A percentile compares a stretch with the other conserved stretches of the same genome.
phyloP scores from a whole-genome alignment of 169 alveolate genomes.

The Plasmodium knowlesi region DNA sequence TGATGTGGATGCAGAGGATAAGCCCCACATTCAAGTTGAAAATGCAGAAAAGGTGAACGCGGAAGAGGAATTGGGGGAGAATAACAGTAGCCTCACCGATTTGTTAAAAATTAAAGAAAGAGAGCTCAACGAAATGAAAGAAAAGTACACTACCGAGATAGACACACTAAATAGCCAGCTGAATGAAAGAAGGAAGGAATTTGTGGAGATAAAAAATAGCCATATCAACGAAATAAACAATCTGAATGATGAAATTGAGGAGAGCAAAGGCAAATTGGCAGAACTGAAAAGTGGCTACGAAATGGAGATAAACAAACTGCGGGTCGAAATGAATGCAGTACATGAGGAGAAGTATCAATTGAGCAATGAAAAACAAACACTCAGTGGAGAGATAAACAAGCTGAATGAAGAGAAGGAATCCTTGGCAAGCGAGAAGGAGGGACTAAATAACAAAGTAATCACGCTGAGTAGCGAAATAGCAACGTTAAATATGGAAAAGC shows the following conservation, averaged over 20 bases:
- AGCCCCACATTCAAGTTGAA: not conserved
- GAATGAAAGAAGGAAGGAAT: constrained; percentile 37
- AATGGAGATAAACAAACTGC: constrained; percentile 17
- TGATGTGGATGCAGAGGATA: not conserved
- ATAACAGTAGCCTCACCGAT: not conserved
- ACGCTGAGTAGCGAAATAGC: constrained; percentile 18
- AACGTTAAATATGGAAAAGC: not conserved
- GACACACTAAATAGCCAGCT: constrained; percentile 15
- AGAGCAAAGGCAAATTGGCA: not conserved
- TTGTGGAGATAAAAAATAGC: constrained; percentile 9
- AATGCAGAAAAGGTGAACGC: not conserved
- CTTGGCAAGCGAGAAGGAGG: not conserved
- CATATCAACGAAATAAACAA: constrained; percentile 25
- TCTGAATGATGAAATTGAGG: constrained; percentile 30
- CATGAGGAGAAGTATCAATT: constrained; percentile 3
- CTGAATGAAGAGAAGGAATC: constrained; percentile 13
- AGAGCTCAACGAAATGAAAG: not conserved
- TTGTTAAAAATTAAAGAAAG: constrained; percentile 18
- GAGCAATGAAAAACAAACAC: not conserved
- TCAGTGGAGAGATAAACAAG: constrained; percentile 10
- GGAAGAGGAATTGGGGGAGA: not conserved
- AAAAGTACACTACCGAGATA: constrained; percentile 3
- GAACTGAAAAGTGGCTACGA: constrained; percentile 3
- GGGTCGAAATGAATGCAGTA: not conserved
- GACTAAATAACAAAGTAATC: constrained; percentile 8